phyloP scores from a whole-genome alignment of 257 asterid genomes.

The Verbascum thapsus region DNA sequence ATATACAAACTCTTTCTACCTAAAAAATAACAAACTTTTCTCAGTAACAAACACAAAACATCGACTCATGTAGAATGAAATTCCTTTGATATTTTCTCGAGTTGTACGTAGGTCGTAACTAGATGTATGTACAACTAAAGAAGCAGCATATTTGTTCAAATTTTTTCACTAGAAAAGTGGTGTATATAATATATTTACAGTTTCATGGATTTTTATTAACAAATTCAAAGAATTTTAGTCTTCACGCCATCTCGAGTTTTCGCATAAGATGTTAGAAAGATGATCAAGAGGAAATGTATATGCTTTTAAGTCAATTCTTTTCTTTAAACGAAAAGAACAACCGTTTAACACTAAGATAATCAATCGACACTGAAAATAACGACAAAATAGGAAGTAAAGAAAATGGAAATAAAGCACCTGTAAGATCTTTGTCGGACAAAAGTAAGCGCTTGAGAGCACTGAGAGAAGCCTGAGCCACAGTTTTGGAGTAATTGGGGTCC shows the following conservation, averaged over 20 bases:
- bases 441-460: slow-evolving; percentile 80
- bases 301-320: neutral
- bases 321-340: neutral
- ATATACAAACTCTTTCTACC: slow-evolving; percentile 80
- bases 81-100: no score
- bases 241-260: no score
- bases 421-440: slow-evolving; percentile 71
- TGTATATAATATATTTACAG: no score
- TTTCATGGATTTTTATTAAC: no score
- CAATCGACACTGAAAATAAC: neutral
- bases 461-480: slow-evolving; percentile 77
- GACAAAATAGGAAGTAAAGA: neutral
- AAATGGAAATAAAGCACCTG: slow-evolving; percentile 46
- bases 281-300: neutral
- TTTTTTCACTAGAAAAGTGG: no score
- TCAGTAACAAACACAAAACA: neutral
- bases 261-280: no score
- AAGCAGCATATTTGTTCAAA: no score
- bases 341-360: neutral
- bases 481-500: slow-evolving; percentile 68
- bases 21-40: slow-evolving; percentile 22
- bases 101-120: no score
- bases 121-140: no score
- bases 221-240: no score
- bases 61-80: neutral